Evolutionary conservation across 1,284 basidiomycete species (phyloP).

Genomic region (Malassezia vespertilionis): DNA sequence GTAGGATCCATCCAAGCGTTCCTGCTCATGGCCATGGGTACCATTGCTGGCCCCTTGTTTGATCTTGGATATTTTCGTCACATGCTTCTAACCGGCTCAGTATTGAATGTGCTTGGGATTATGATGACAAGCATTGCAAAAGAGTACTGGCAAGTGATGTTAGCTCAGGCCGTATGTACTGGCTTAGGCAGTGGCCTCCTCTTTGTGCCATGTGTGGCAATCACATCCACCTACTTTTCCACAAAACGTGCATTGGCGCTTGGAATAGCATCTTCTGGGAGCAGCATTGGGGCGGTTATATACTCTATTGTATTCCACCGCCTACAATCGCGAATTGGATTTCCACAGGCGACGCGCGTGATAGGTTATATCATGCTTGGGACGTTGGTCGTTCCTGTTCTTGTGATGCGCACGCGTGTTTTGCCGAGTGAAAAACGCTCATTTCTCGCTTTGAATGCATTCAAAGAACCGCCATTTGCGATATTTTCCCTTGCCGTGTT

Average conservation of each 20-base stretch:
- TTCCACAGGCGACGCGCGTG: conserved; percentile 14
- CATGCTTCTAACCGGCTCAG: not conserved
- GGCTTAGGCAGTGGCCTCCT: conserved; percentile 12
- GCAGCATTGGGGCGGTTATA: conserved; percentile 19
- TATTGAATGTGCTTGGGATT: conserved; percentile 5
- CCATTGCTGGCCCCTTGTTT: conserved; percentile 29
- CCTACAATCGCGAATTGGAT: conserved; percentile 13
- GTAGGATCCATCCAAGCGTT: conserved; percentile 31
- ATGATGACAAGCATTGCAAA: conserved; percentile 11
- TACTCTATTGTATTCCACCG: conserved; percentile 18
- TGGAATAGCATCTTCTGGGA: conserved; percentile 15
- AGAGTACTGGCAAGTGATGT: conserved; percentile 6
- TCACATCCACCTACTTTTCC: conserved; percentile 8
- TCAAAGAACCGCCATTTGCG: conserved; percentile 22
- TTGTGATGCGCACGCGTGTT: conserved; percentile 1
- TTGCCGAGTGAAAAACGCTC: not conserved
- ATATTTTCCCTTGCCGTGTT: conserved; percentile 22
- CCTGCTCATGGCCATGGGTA: conserved; percentile 24
- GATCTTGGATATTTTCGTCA: conserved; percentile 14
- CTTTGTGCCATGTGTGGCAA: conserved; percentile 11
- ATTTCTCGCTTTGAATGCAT: not conserved
- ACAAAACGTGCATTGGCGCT: conserved; percentile 1
- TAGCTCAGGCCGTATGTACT: conserved; percentile 8
- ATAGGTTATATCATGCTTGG: conserved; percentile 18
- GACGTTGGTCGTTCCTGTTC: not conserved